Evolutionary conservation across 2,329 filamentous ascomycete species (phyloP), one percentile per base, ranked within the genome.

Genomic region (Fusarium sp.): DNA sequence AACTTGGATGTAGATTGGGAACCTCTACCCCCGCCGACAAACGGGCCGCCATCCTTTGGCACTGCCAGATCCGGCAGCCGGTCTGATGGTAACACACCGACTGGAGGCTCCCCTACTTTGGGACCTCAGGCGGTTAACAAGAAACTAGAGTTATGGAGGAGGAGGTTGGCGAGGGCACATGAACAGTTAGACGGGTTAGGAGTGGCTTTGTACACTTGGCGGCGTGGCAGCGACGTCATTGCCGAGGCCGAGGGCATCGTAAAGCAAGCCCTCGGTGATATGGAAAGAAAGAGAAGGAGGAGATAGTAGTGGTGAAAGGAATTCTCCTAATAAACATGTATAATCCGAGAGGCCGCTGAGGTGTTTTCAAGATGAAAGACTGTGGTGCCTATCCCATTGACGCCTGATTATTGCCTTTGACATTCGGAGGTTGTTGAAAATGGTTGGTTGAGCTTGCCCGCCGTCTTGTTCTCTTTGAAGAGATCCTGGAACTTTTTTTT

Each of bases 201-300:
- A 5, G 92, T 97, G 1, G 84, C 88, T 73, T 80, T 97, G 39
- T 90, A 93, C 72, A 94, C 89, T 23, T 97, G 94, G 94, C 87
- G 92, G 48, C 88, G 88, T 13, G 94, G 94, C 0, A 85, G 87
- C 32, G 94, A 97, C 83, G 92, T 94, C 9, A 86, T 90, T 66
- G 85, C 86, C 1, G 92, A 94, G 81, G 91, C 92, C 4, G 86
- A 91, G 63, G 89, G 87, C 16, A 87, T 95, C 67, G 89, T 95
- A 5, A 87, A 88, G 80, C 85, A 87, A 70, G 88, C 87, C 34
- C 77, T 90, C 78, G 82, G 78, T 66, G 84, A 86, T 39, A 83
- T 88, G 81, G 82, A 80, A 13, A 76, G 74, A 30, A 78, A 72
- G 66, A 73, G 74, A 20, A 74, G 70, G 68, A 67, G 45, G 14